A percentile compares a stretch with the other conserved stretches of the same genome.
These are phyloP conservation scores for Fusarium solani-melongenae DNA, from an alignment of 2,329 filamentous ascomycete genomes.

Conservation along the genomic window DNA sequence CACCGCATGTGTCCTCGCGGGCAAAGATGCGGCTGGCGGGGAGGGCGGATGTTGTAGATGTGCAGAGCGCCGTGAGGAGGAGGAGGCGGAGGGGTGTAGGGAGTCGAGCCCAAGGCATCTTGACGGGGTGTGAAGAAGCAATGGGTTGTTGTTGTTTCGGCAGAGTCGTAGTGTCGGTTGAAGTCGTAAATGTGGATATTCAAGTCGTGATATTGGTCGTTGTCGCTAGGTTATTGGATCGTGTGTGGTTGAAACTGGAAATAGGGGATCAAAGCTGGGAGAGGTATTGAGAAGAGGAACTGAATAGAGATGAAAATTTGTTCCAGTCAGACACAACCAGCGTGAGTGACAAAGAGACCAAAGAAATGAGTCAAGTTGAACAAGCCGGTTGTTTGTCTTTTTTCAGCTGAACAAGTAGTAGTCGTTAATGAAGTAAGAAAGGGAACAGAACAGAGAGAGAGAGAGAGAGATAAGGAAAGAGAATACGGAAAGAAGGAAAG, in stretches of 20 bases:
- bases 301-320: neutral
- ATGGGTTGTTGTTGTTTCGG: neutral
- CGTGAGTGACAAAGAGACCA: neutral
- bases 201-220: neutral
- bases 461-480: neutral
- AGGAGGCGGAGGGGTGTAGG: conserved; percentile 48
- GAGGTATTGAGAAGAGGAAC: neutral
- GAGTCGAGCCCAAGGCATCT: conserved; percentile 30
- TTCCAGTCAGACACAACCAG: neutral
- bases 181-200: neutral
- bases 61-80: conserved; percentile 50
- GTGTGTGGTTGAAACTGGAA: neutral
- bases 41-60: conserved; percentile 55
- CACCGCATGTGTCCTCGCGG: conserved; percentile 62
- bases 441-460: neutral
- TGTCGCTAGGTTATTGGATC: neutral
- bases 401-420: neutral
- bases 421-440: neutral
- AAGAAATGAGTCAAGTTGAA: neutral
- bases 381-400: neutral
- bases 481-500: neutral
- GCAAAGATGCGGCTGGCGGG: conserved; percentile 53
- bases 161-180: neutral
- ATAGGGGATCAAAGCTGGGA: neutral
- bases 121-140: conserved; percentile 5